Conservation (phyloP, 306 rosid genomes). For the Castanea sativa region DNA sequence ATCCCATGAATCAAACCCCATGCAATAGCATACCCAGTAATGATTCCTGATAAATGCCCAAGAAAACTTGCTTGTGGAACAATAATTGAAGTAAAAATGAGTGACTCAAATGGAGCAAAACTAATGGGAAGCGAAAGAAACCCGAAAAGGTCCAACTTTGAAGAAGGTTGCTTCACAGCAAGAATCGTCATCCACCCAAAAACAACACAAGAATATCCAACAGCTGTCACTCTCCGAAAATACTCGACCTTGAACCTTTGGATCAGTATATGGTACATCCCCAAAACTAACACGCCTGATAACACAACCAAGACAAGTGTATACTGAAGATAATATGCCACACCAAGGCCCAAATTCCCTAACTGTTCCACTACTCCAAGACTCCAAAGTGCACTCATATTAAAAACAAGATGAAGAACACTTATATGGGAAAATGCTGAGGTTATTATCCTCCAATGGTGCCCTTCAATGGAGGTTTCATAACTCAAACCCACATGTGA, state of each 20-base stretch:
- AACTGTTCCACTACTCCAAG: conserved; percentile 82
- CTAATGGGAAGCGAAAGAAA: conserved; percentile 94
- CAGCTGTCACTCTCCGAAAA: conserved; percentile 85
- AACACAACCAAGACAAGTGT: conserved; percentile 78
- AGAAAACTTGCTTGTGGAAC: conserved; percentile 98
- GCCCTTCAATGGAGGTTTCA: conserved; percentile 85
- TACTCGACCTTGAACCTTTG: conserved; percentile 85
- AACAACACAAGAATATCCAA: conserved; percentile 98
- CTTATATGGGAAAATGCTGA: conserved; percentile 91
- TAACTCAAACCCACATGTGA: conserved; percentile 95
- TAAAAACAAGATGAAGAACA: conserved; percentile 88
- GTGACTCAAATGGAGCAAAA: conserved; percentile 95
- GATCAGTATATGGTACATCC: conserved; percentile 75
- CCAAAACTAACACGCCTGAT: conserved; percentile 75
- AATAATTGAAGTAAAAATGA: conserved; percentile 85
- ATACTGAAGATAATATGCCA: conserved; percentile 86
- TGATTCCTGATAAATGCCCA: conserved; percentile 90
- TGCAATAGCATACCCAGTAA: conserved; percentile 91
- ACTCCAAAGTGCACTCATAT: conserved; percentile 98
- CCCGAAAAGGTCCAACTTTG: conserved; percentile 88
- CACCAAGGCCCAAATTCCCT: conserved; percentile 74
- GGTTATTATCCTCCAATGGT: conserved; percentile 92
- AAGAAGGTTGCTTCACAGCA: conserved; percentile 87
- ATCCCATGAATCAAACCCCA: conserved; percentile 97
- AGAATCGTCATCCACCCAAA: conserved; percentile 99